These are phyloP conservation scores for Pleomassaria siparia DNA, from an alignment of 2,329 filamentous ascomycete genomes.

Conservation along the genomic window DNA sequence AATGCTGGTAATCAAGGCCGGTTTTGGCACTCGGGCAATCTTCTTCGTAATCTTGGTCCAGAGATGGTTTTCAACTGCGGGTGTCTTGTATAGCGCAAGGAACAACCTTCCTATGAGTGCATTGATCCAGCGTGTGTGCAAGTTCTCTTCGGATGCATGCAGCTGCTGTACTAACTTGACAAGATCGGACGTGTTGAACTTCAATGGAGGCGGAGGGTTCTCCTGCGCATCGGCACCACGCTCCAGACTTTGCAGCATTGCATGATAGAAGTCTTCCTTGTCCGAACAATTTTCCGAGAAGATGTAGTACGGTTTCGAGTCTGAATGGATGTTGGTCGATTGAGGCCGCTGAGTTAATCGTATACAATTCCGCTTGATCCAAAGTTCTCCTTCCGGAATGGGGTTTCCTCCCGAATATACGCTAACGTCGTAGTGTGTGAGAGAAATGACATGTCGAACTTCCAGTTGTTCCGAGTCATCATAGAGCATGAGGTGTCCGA, in stretches of 20 bases:
- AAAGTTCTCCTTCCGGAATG: slow-evolving; percentile 89
- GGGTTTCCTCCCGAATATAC: slow-evolving; percentile 77
- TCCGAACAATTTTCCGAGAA: slow-evolving; percentile 95
- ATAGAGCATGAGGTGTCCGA: slow-evolving; percentile 96
- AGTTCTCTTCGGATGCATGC: slow-evolving; percentile 87
- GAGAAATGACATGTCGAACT: slow-evolving; percentile 91
- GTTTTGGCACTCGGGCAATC: slow-evolving; percentile 89
- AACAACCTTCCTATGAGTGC: slow-evolving; percentile 87
- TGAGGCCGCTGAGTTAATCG: slow-evolving; percentile 69
- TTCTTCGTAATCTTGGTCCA: slow-evolving; percentile 91
- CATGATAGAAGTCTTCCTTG: slow-evolving; percentile 98
- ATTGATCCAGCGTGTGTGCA: slow-evolving; percentile 92
- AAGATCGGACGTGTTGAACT: slow-evolving; percentile 82
- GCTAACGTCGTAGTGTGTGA: slow-evolving; percentile 82
- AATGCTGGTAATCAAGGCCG: slow-evolving; percentile 83
- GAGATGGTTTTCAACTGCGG: slow-evolving; percentile 76
- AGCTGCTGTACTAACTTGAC: slow-evolving; percentile 86
- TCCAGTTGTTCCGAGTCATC: slow-evolving; percentile 94
- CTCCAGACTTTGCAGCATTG: slow-evolving; percentile 81
- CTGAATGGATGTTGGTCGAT: slow-evolving; percentile 55
- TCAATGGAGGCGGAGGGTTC: slow-evolving; percentile 67
- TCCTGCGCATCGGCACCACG: slow-evolving; percentile 60
- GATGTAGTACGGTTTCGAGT: slow-evolving; percentile 84
- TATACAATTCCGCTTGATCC: slow-evolving; percentile 91
- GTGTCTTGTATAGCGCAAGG: slow-evolving; percentile 81